phyloP scores from a whole-genome alignment of 2,329 filamentous ascomycete species.

The Xylogone sp. region DNA sequence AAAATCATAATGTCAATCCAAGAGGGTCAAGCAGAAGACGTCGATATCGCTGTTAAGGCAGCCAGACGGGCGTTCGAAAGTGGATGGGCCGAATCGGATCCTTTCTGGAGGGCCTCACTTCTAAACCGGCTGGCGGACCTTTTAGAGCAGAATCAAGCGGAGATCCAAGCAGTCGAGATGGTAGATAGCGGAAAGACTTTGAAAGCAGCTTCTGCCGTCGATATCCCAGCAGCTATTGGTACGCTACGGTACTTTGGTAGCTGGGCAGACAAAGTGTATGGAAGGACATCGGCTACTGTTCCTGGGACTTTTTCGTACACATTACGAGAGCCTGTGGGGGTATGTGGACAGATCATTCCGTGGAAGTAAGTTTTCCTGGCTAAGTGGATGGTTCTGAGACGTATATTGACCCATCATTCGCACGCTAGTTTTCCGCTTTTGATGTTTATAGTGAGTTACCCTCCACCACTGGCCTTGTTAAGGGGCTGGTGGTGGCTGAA shows the following conservation, averaged over 20 bases:
- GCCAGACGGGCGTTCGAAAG: constrained; percentile 20
- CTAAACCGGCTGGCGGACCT: constrained; percentile 24
- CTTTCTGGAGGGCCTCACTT: constrained; percentile 18
- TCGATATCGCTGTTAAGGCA: constrained; percentile 12
- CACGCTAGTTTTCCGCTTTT: no score
- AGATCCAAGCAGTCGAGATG: constrained; percentile 20
- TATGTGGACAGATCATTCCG: constrained; percentile 37
- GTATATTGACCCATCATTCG: constrained; percentile 27
- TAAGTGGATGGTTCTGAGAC: no score
- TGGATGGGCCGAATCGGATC: constrained; percentile 18
- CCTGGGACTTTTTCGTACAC: constrained; percentile 2
- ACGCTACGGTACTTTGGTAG: constrained; percentile 6
- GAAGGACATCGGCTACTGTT: constrained; percentile 1
- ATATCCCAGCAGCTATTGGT: background rate
- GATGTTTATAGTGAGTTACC: no score
- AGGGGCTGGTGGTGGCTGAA: no score
- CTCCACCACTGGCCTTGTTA: no score
- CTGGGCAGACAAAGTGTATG: constrained; percentile 9
- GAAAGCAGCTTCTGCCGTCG: background rate
- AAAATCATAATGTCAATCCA: constrained; percentile 6
- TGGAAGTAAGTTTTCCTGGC: constrained; percentile 35
- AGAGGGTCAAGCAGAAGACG: constrained; percentile 8
- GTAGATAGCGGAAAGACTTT: constrained; percentile 12
- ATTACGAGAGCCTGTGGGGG: background rate
- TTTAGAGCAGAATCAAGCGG: constrained; percentile 22